phyloP scores from a whole-genome alignment of 2,329 filamentous ascomycete species.

The Orbilia oligospora region DNA sequence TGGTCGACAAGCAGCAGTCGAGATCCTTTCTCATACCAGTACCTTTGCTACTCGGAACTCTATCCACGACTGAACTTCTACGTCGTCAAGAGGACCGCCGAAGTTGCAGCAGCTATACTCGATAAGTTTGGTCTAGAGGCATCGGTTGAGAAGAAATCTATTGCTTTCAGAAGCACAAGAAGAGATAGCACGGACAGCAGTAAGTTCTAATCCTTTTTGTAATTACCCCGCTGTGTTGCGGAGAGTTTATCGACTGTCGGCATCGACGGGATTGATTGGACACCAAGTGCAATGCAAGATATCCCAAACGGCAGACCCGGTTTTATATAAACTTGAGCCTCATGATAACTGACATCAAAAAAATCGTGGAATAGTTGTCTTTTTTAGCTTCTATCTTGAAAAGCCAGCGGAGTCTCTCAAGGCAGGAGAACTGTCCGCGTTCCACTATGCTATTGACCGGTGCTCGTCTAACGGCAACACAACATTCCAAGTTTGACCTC shows the following conservation, averaged over 20 bases:
- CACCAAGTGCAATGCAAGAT: not conserved
- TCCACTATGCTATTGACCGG: constrained; percentile 45
- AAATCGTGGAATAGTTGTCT: constrained; percentile 34
- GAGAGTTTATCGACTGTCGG: constrained; percentile 4
- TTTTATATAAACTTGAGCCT: no score
- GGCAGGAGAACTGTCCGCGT: constrained; percentile 28
- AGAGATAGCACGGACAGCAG: constrained; percentile 26
- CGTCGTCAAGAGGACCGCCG: constrained; percentile 30
- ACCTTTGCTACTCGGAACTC: constrained; percentile 46
- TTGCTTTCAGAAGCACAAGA: constrained; percentile 39
- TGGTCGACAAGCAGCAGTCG: constrained; percentile 37
- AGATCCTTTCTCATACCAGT: constrained; percentile 47
- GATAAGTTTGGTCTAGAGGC: constrained; percentile 35
- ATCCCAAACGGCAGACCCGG: no score
- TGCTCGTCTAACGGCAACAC: constrained; percentile 33
- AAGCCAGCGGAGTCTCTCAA: constrained; percentile 45
- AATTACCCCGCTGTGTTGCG: not conserved
- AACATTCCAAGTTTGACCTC: constrained; percentile 49
- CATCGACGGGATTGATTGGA: not conserved
- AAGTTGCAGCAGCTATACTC: constrained; percentile 37
- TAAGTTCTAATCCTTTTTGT: not conserved
- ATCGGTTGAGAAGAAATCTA: constrained; percentile 27
- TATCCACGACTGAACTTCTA: constrained; percentile 55
- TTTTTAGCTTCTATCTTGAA: constrained; percentile 46
- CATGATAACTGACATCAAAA: not conserved